Base-by-base conservation (phyloP, 805 yeast genomes). In the Suhomyces tanzawaensis region DNA sequence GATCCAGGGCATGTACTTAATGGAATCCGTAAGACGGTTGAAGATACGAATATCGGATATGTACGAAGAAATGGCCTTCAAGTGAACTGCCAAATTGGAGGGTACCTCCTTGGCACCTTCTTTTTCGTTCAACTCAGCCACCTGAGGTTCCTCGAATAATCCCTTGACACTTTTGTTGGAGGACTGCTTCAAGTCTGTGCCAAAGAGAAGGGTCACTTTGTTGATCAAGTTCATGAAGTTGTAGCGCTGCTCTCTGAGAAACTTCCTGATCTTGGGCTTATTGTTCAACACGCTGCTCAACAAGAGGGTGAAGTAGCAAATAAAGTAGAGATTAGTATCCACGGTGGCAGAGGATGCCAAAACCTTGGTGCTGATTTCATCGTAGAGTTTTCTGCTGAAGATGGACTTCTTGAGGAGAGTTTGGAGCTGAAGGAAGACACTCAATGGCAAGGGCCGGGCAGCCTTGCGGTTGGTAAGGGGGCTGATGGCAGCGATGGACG, bases 1-100 rank as follows among this genome's bases (percentile, higher is more conserved):
- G 14, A 67, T 56, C 74, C 74, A 69, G 4, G 74, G 74, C 57
- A 62, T 58, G 42, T 67, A 67, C 48, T 66, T 66, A 39, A 69
- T 57, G 19, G 70, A 51, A 14, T 67, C 72, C 4, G 66, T 60
- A 39, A 69, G 53, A 34, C 74, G 52, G 48, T 63, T 62, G 55
- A 69, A 69, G 30, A 69, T 69, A 23, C 74, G 57, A 3, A 67
- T 46, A 42, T 69, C 74, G 3, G 72, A 50, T 7, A 69, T 37
- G 47, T 69, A 69, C 2, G 63, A 49, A 14, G 68, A 64, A 14
- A 66, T 52, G 1, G 51, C 46, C 36, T 64, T 62, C 34, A 69
- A 57, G 46, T 66, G 66, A 2, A 51, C 57, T 1, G 69, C 72
- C 30, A 64, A 48, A 3, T 50, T 46, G 21, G 59, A 52, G 2